Evolutionary conservation across 2,329 filamentous ascomycete genomes (phyloP).

Genomic region (Sclerotinia sclerotiorum): DNA sequence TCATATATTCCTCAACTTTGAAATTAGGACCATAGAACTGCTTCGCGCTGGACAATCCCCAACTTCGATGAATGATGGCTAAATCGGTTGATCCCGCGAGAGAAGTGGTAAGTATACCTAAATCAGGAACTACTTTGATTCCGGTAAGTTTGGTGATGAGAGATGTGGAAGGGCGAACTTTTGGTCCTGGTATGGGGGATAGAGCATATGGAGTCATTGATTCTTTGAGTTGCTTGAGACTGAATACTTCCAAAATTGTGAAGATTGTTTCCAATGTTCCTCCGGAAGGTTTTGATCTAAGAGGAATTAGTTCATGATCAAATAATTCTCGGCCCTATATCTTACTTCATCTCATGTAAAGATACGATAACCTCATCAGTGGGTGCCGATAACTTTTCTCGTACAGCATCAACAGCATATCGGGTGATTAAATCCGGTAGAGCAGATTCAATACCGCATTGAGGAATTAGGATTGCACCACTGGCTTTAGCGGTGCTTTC

Average conservation of each 20-base stretch:
- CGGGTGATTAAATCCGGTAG: constrained; percentile 60
- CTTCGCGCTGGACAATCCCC: constrained; percentile 54
- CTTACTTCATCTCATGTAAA: constrained; percentile 46
- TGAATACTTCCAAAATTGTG: constrained; percentile 54
- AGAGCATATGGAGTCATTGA: constrained; percentile 54
- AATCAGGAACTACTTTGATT: constrained; percentile 48
- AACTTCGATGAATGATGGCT: constrained; percentile 59
- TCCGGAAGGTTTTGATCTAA: constrained; percentile 57
- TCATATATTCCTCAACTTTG: constrained; percentile 55
- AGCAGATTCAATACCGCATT: constrained; percentile 62
- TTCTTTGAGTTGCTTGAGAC: constrained; percentile 48
- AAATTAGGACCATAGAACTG: constrained; percentile 63
- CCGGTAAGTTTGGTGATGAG: constrained; percentile 52
- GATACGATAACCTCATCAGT: constrained; percentile 57
- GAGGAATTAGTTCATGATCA: constrained; percentile 15
- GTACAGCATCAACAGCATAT: constrained; percentile 50
- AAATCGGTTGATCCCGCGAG: constrained; percentile 51
- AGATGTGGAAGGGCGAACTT: constrained; percentile 28
- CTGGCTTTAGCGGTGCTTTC: constrained; percentile 51
- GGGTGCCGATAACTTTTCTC: constrained; percentile 49
- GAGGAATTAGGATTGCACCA: constrained; percentile 61
- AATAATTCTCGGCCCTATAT: neutral
- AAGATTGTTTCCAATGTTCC: constrained; percentile 69
- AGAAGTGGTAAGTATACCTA: constrained; percentile 58
- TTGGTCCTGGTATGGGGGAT: constrained; percentile 52